Evolutionary conservation across 2,329 filamentous ascomycete species (phyloP), one percentile per base, ranked within the genome.

Genomic region (Lizonia empirigonia): DNA sequence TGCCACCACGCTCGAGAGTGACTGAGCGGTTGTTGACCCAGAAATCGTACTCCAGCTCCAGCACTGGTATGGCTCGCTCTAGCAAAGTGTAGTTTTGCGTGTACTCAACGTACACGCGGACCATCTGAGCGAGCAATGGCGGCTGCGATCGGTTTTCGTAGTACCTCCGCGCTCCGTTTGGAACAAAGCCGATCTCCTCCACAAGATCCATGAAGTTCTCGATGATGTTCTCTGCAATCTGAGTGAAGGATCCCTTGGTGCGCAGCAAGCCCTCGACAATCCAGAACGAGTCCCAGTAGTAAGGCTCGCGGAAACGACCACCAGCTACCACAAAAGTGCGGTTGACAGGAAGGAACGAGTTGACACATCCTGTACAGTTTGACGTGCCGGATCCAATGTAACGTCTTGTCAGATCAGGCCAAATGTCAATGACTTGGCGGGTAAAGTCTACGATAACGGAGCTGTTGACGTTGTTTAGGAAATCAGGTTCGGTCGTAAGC

Each of bases 211-310:
- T 73, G 59, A 88, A 88, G 65, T 89, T 89, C 63, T 88, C 84
- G 55, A 88, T 86, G 23, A 84, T 86, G 69, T 88, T 87, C 64
- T 78, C 79, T 4, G 85, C 82, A 53, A 88, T 86, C 26, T 82
- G 70, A 6, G 81, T 80, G 55, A 87, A 88, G 35, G 80, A 80
- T 29, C 85, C 86, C 13, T 83, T 80, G 0, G 85, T 88, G 37
- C 85, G 80, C 26, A 88, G 71, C 19, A 89, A 76, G 19, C 86
- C 86, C 70, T 86, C 82, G 37, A 88, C 61, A 39, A 88, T 86
- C 85, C 84, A 87, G 73, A 82, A 88, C 24, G 83, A 85, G 68
- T 88, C 85, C 85, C 85, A 88, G 69, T 88, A 88, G 65, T 88
- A 89, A 1, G 84, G 80, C 70, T 89, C 86, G 26, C 85, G 78